These are phyloP conservation scores for Suillus subaureus DNA, from an alignment of 768 basidiomycete genomes.

Conservation along the genomic window DNA sequence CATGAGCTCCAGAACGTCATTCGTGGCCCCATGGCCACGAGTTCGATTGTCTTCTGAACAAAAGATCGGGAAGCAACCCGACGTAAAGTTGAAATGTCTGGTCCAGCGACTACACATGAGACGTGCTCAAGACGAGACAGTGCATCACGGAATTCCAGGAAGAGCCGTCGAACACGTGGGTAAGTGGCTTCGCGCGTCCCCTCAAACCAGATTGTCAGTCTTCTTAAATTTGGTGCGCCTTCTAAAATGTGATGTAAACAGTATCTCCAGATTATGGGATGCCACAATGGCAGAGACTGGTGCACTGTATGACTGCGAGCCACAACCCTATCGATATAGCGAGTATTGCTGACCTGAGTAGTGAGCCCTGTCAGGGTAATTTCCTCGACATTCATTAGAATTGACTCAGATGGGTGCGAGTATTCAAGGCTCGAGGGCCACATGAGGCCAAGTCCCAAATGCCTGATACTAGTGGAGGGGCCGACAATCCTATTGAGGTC, in stretches of 20 bases:
- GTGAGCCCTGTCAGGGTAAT: not conserved
- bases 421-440: no score
- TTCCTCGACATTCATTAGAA: not conserved
- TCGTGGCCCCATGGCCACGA: not conserved
- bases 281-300: fast-evolving
- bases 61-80: no score
- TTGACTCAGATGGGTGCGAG: no score
- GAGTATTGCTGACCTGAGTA: no score
- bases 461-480: no score
- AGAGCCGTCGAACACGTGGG: not conserved
- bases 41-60: not conserved
- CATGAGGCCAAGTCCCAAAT: not conserved
- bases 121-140: not conserved
- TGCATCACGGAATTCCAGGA: not conserved
- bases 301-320: no score
- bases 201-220: not conserved
- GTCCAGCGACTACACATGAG: not conserved
- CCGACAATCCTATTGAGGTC: not conserved
- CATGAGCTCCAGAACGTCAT: not conserved
- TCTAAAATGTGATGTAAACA: not conserved
- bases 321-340: no score
- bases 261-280: not conserved
- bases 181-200: not conserved
- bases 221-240: not conserved
- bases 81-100: not conserved